Conservation (phyloP, 331 rosid species). For the Dryas integrifolia region DNA sequence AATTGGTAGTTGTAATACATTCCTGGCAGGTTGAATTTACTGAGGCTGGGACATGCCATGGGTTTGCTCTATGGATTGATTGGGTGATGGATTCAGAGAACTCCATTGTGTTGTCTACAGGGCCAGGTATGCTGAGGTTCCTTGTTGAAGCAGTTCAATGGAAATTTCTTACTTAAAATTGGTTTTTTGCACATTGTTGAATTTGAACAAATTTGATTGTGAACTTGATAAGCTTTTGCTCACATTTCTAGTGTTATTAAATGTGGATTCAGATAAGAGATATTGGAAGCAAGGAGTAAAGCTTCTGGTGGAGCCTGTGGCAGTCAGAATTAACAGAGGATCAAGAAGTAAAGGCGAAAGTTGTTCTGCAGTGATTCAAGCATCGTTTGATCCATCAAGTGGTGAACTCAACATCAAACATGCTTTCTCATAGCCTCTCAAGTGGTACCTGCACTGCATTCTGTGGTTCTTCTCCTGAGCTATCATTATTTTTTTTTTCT, state of each 20-base stretch:
- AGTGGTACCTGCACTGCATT: background rate
- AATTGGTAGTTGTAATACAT: conserved; percentile 17
- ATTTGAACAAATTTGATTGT: background rate
- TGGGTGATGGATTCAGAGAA: conserved; percentile 80
- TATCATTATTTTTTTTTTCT: background rate
- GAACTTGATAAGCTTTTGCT: background rate
- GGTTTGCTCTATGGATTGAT: conserved; percentile 83
- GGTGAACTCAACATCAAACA: conserved; percentile 50
- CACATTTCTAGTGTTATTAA: conserved; percentile 7
- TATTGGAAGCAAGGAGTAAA: conserved; percentile 93
- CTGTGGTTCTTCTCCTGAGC: background rate
- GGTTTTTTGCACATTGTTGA: background rate
- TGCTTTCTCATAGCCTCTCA: conserved; percentile 35
- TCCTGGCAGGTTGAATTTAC: conserved; percentile 56
- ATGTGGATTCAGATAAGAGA: conserved; percentile 62
- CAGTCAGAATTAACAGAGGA: conserved; percentile 35
- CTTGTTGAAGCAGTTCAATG: conserved; percentile 2
- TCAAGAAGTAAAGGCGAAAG: conserved; percentile 20
- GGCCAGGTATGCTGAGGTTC: conserved; percentile 64
- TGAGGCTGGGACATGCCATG: conserved; percentile 71
- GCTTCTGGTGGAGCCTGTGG: conserved; percentile 72
- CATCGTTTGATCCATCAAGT: conserved; percentile 55
- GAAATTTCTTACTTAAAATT: background rate
- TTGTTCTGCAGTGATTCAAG: conserved; percentile 55
- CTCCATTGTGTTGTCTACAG: conserved; percentile 63